A percentile compares a stretch with the other conserved stretches of the same genome.
phyloP scores from a whole-genome alignment of 805 yeast genomes.

The Pichia deserticola region DNA sequence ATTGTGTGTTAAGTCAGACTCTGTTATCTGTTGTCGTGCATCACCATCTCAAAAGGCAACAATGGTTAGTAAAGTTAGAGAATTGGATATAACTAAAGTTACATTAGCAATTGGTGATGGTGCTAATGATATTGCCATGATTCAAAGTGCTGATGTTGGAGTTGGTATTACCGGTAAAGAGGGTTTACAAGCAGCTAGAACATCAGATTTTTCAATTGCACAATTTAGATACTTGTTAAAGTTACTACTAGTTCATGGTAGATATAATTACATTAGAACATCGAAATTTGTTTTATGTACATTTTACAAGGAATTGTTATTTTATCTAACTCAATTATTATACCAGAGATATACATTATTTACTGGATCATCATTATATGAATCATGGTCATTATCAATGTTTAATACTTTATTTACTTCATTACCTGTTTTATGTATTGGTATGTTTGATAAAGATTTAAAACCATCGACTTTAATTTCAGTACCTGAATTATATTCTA shows the following conservation, averaged over 20 bases:
- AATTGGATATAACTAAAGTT: conserved; percentile 58
- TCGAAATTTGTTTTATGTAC: conserved; percentile 89
- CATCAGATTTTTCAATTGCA: conserved; percentile 92
- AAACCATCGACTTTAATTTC: conserved; percentile 83
- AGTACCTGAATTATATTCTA: conserved; percentile 80
- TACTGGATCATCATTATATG: conserved; percentile 90
- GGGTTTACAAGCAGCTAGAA: conserved; percentile 93
- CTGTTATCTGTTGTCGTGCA: conserved; percentile 93
- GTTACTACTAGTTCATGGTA: conserved; percentile 84
- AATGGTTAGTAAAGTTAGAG: conserved; percentile 77
- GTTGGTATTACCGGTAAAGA: conserved; percentile 96
- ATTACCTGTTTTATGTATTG: conserved; percentile 81
- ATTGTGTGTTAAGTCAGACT: conserved; percentile 78
- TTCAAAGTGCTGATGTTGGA: conserved; percentile 96
- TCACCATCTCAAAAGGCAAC: conserved; percentile 94
- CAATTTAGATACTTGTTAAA: conserved; percentile 84
- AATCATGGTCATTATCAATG: conserved; percentile 95
- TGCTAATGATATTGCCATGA: conserved; percentile 99
- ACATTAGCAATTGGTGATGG: conserved; percentile 98
- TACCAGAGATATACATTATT: conserved; percentile 82
- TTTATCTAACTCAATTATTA: conserved; percentile 80
- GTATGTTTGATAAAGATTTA: conserved; percentile 92
- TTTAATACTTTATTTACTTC: conserved; percentile 94
- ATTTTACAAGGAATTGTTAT: conserved; percentile 87
- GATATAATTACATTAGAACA: conserved; percentile 90